Evolutionary conservation across 164 flowering plant species (phyloP), one percentile per base, ranked within the genome.

Genomic region (Euptelea pleiosperma): DNA sequence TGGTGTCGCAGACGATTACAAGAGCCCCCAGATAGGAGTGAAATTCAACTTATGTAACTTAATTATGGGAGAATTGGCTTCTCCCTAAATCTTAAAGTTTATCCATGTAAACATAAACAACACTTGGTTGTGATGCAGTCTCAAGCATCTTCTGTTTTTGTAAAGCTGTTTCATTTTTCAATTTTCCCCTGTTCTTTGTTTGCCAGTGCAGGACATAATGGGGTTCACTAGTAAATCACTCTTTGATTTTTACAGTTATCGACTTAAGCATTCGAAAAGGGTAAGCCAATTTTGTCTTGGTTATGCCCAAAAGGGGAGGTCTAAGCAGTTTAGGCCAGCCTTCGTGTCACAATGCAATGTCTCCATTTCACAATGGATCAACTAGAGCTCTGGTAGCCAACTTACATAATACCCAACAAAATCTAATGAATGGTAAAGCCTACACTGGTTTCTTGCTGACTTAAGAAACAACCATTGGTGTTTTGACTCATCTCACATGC

Each of bases 1-100:
- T 64, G 11, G 62, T 64, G 8, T 26, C 49, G 33, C 34, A 57
- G 57, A 58, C 51, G 55, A 64, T 64, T 29, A 57, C 57, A 21
- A 64, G 51, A 59, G 10, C 57, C 16, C 10, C 57, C 16, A 45
- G 44, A 55, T 36, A 55, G 31, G 37, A 43, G 18, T 31, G 40
- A 58, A 44, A 16, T 3, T 14, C n/a, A 49, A 15, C 8, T 31
- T 30, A 10, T 40, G 6, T 7, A 50, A 55, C 18, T 52, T 19
- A 6, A 33, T 35, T 26, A 8, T 3, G 41, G 15, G 3, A 37
- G 24, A 22, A 21, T 7, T 21, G 48, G 48, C 7, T 44, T 26
- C 28, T 44, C 48, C 48, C 6, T 16, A 18, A n/a, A n/a, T n/a
- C n/a, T n/a, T n/a, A n/a, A n/a, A 42, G 45, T 42, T 4, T 8